Evolutionary conservation across 192 early-diverging fungal species (phyloP).

Genomic region (Coemansia umbellata): DNA sequence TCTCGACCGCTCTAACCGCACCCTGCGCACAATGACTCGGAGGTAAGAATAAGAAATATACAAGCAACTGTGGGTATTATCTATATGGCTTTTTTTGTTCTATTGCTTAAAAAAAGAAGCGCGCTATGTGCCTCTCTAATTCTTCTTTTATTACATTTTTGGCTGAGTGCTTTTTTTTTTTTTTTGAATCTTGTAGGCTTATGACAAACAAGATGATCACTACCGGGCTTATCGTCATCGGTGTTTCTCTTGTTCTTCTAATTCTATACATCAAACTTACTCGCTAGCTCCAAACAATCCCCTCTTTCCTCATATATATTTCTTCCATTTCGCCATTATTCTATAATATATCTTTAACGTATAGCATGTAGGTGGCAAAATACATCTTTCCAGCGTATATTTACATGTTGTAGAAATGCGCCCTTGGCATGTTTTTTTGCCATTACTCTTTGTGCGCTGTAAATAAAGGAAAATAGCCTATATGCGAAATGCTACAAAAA

Average conservation of each 20-base stretch:
- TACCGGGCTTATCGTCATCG: constrained; percentile 74
- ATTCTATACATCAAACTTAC: constrained; percentile 79
- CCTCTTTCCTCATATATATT: neutral
- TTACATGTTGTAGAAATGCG: too few species aligned
- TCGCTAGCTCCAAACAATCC: constrained; percentile 12
- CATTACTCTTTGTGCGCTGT: too few species aligned
- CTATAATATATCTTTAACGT: neutral
- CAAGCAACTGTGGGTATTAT: too few species aligned
- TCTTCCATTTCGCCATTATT: neutral
- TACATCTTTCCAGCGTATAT: too few species aligned
- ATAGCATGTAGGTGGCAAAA: too few species aligned
- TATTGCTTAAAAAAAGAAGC: too few species aligned
- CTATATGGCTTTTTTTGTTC: too few species aligned
- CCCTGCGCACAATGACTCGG: constrained; percentile 70
- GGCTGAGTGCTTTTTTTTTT: neutral
- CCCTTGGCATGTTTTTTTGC: too few species aligned
- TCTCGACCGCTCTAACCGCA: constrained; percentile 63
- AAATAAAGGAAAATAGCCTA: too few species aligned
- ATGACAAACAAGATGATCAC: constrained; percentile 86
- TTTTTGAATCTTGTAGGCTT: constrained; percentile 64
- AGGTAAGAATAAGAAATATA: constrained; percentile 47
- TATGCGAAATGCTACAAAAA: too few species aligned
- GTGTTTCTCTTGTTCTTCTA: constrained; percentile 77
- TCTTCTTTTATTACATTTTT: neutral
- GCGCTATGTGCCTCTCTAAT: too few species aligned